phyloP scores from a whole-genome alignment of 257 asterid genomes.

The Penstemon barbatus region DNA sequence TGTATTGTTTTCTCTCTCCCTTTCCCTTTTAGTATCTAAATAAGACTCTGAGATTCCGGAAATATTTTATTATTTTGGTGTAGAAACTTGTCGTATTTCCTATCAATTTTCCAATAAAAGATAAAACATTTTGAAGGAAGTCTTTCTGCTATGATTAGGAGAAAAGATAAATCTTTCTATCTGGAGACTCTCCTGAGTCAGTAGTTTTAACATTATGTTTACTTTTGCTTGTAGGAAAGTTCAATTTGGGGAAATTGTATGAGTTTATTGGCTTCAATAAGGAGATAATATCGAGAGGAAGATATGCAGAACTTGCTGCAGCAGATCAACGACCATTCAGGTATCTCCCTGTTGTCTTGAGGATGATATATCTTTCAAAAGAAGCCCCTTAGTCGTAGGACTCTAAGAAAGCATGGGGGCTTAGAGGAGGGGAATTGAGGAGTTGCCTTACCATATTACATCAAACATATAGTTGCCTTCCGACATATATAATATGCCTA shows the following conservation, averaged over 20 bases:
- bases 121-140: background rate
- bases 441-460: background rate
- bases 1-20: too few species aligned
- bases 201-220: background rate
- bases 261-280: constrained; percentile 64
- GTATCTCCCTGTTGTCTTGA: constrained; percentile 29
- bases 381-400: background rate
- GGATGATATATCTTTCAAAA: background rate
- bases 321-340: constrained; percentile 73
- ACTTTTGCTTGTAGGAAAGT: constrained; percentile 44
- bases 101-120: background rate
- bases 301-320: constrained; percentile 57
- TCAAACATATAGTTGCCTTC: background rate
- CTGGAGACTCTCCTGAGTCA: too few species aligned
- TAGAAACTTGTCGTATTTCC: too few species aligned
- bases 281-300: constrained; percentile 68
- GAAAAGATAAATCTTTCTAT: too few species aligned
- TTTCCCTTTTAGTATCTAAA: too few species aligned
- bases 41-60: too few species aligned
- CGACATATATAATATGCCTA: background rate
- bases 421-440: background rate
- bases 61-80: too few species aligned
- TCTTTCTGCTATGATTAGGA: background rate
- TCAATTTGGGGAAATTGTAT: constrained; percentile 58
- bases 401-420: background rate